phyloP scores from a whole-genome alignment of 2,329 filamentous ascomycete species.

The Diaporthe sp. region DNA sequence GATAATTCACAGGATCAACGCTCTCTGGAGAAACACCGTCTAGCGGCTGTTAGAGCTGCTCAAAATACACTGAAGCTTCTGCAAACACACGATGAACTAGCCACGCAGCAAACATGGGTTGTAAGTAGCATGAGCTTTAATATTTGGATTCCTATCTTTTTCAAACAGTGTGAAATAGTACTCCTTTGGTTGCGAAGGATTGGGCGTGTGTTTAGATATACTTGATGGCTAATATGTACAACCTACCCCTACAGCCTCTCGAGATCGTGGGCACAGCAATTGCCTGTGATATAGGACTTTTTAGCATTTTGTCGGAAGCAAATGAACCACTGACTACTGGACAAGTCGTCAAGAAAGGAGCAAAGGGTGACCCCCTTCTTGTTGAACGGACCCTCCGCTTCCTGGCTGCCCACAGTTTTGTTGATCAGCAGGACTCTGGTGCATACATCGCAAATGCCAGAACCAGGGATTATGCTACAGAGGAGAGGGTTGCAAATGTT shows the following conservation, averaged over 20 bases:
- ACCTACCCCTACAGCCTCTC: background rate
- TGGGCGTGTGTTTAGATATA: background rate
- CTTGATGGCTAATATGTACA: background rate
- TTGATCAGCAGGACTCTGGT: background rate
- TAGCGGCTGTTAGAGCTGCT: background rate
- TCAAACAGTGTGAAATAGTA: too few species aligned
- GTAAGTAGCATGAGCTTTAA: background rate
- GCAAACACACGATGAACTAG: slow-evolving; percentile 13
- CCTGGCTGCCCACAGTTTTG: background rate
- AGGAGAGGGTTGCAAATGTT: background rate
- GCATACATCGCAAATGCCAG: background rate
- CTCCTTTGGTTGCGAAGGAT: background rate
- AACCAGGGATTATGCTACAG: slow-evolving; percentile 1
- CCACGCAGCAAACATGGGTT: slow-evolving; percentile 14
- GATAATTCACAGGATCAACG: background rate
- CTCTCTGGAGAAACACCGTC: background rate
- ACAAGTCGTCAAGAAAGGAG: background rate
- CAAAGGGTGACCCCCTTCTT: background rate
- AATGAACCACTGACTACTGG: background rate
- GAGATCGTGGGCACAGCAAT: slow-evolving; percentile 15
- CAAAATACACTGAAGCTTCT: background rate
- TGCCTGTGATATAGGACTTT: background rate
- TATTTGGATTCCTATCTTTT: fast-evolving
- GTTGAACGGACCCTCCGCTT: slow-evolving; percentile 2
- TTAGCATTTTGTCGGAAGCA: background rate